Evolutionary conservation across 2,329 filamentous ascomycete genomes (phyloP), one percentile per base, ranked within the genome.

Genomic region (Talaromyces sp.): DNA sequence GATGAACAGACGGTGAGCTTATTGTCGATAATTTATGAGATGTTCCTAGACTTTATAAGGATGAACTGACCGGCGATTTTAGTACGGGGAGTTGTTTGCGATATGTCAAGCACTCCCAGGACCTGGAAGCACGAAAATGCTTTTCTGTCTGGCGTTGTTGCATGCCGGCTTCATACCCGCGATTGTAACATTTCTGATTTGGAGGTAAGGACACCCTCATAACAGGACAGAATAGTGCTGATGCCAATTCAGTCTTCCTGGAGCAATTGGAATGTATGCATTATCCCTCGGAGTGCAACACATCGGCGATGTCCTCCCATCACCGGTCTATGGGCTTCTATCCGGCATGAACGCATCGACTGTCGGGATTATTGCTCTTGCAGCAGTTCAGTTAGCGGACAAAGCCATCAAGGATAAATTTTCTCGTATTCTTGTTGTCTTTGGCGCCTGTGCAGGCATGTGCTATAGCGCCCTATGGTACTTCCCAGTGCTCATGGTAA

Each of bases 401-500:
- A 89, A 89, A 63, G 82, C 87, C 0, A 85, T 90, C 56, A 85
- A 81, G 0, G 87, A 90, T 65, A 76, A 76, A 19, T 50, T 88
- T 2, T 85, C 87, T 0, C 75, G 87, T 1, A 73, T 86, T 0
- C 63, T 90, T 1, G 83, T 91, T 0, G 85, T 89, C 11, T 65
- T 86, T 6, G 81, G 81, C 2, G 88, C 77, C 0, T 78, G 80
- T 8, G 86, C 85, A 0, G 88, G 87, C 0, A 72, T 91, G 63
- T 77, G 88, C 51, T 90, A 90, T 64, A 89, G 84, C 52, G 82
- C 86, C 0, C 71, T 91, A 0, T 91, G 88, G 88, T 91, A 88
- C 63, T 91, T 89, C 46, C 88, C 88, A 0, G 65, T 83, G 0
- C 67, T 91, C 4, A 85, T 90, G 71, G 63, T 81, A 0, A 62